Conservation (phyloP, 345 rosid genomes). For the Mercurialis annua region DNA sequence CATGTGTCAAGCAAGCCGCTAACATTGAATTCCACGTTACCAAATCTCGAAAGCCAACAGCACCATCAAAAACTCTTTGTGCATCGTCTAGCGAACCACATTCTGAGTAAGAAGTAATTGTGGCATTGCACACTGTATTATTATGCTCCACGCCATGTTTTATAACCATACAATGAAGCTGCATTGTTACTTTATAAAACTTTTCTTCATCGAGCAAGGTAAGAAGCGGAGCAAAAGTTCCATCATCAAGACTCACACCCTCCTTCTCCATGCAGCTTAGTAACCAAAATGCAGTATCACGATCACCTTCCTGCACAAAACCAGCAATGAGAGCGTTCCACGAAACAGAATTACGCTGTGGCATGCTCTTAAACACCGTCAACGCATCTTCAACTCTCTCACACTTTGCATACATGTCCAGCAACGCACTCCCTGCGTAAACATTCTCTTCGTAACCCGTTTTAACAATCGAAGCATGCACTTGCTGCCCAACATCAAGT, state of each 20-base stretch:
- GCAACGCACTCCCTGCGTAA: constrained; percentile 55
- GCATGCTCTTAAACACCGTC: constrained; percentile 43
- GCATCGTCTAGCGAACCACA: constrained; percentile 62
- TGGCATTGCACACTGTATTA: constrained; percentile 58
- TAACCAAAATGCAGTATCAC: constrained; percentile 46
- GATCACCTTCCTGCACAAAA: constrained; percentile 46
- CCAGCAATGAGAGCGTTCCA: constrained; percentile 78
- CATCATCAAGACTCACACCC: constrained; percentile 50
- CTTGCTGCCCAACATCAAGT: constrained; percentile 48
- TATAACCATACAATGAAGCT: constrained; percentile 58
- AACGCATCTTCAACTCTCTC: constrained; percentile 51
- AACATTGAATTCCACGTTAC: constrained; percentile 77
- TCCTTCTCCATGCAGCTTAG: constrained; percentile 53
- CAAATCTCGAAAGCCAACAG: constrained; percentile 42
- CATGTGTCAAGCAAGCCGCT: constrained; percentile 53
- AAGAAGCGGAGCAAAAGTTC: constrained; percentile 71
- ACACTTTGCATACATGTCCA: constrained; percentile 76
- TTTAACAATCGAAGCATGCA: constrained; percentile 53
- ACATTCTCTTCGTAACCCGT: constrained; percentile 45
- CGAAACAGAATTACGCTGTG: constrained; percentile 50
- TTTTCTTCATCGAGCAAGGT: constrained; percentile 52
- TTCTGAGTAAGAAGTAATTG: constrained; percentile 53
- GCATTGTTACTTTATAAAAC: constrained; percentile 34
- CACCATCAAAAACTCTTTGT: constrained; percentile 47
- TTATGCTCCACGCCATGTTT: constrained; percentile 44